phyloP scores from a whole-genome alignment of 495 filamentous ascomycete genomes.

The Daldinia grandis region DNA sequence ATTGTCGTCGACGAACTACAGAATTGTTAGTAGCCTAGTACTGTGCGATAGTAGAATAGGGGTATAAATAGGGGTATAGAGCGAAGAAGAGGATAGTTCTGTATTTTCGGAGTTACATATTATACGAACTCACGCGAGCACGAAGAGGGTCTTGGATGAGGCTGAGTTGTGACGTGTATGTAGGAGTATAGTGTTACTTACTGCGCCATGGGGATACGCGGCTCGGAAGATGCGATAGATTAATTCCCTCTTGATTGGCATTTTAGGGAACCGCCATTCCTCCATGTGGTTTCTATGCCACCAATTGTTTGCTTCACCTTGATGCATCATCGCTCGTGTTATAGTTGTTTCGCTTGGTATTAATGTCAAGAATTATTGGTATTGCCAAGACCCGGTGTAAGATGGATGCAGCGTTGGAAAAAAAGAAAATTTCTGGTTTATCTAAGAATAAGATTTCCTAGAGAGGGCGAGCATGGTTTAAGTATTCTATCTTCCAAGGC shows the following conservation, averaged over 20 bases:
- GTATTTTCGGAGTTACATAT: background rate
- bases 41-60: too few species aligned
- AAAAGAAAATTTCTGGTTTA: background rate
- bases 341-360: conserved; percentile 8
- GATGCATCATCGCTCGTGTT: background rate
- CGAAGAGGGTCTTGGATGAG: background rate
- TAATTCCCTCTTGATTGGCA: conserved; percentile 35
- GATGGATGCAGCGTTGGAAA: background rate
- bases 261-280: conserved; percentile 16
- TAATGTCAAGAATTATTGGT: background rate
- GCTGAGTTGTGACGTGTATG: conserved; percentile 9
- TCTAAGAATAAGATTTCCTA: background rate
- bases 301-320: conserved; percentile 12
- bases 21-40: background rate
- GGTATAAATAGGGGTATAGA: background rate
- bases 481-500: background rate
- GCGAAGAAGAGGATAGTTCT: background rate
- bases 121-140: background rate
- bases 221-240: conserved; percentile 35
- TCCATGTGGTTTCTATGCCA: conserved; percentile 22
- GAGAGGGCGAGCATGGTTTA: background rate
- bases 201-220: conserved; percentile 38
- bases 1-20: conserved; percentile 32
- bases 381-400: background rate
- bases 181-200: conserved; percentile 12